phyloP scores from a whole-genome alignment of 2,329 filamentous ascomycete species.

The Calonectria pteridis region DNA sequence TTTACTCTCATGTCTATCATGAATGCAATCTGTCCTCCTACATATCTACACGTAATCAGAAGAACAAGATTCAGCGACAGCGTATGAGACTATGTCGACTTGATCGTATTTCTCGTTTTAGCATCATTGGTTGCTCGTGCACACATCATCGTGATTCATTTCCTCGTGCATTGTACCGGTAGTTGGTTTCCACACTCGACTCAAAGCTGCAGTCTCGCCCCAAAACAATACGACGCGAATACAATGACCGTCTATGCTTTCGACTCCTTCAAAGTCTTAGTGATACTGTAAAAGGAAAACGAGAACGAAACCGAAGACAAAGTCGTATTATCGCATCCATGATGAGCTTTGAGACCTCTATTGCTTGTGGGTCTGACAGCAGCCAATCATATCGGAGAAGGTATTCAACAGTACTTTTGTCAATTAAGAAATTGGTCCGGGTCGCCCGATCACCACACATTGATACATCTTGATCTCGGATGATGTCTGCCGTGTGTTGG shows the following conservation, averaged over 20 bases:
- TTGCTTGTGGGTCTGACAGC: too few relatives aligned
- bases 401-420: too few relatives aligned
- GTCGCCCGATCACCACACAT: too few relatives aligned
- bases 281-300: background rate
- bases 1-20: background rate
- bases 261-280: background rate
- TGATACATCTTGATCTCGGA: too few relatives aligned
- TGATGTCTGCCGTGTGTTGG: too few relatives aligned
- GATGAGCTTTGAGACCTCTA: too few relatives aligned
- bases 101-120: background rate
- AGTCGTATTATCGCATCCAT: too few relatives aligned
- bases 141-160: background rate
- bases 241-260: background rate
- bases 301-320: background rate
- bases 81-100: fast-evolving
- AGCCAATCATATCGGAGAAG: too few relatives aligned
- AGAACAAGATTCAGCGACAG: background rate
- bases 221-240: background rate
- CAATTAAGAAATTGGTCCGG: too few relatives aligned
- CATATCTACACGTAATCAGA: background rate
- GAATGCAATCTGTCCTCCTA: background rate
- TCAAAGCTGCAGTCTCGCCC: background rate
- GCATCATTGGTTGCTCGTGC: too few relatives aligned
- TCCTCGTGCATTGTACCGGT: background rate
- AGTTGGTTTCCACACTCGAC: background rate